Evolutionary conservation across 495 filamentous ascomycete species (phyloP).

Genomic region (Aspergillus nanangensis): DNA sequence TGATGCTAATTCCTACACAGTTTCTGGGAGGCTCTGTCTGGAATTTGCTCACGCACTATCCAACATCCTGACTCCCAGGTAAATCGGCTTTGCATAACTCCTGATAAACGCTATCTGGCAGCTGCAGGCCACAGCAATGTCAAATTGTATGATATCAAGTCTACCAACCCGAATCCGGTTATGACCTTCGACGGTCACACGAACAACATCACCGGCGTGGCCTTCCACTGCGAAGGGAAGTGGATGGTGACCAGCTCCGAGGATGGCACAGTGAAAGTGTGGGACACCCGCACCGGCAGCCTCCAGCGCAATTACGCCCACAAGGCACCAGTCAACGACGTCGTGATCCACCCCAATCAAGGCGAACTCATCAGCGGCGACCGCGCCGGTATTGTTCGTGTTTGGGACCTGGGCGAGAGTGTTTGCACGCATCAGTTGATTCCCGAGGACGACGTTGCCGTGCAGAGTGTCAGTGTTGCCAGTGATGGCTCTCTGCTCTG

Average conservation of each 20-base stretch:
- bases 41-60: slow-evolving; percentile 95
- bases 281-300: slow-evolving; percentile 86
- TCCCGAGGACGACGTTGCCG: slow-evolving; percentile 89
- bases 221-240: slow-evolving; percentile 97
- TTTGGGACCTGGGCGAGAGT: slow-evolving; percentile 97
- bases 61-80: slow-evolving; percentile 98
- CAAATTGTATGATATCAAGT: slow-evolving; percentile 97
- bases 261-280: slow-evolving; percentile 96
- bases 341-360: slow-evolving; percentile 96
- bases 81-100: slow-evolving; percentile 96
- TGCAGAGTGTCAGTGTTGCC: slow-evolving; percentile 91
- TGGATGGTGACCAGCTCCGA: slow-evolving; percentile 99
- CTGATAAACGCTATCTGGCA: slow-evolving; percentile 93
- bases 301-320: slow-evolving; percentile 93
- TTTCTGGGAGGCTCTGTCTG: slow-evolving; percentile 97
- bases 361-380: slow-evolving; percentile 97
- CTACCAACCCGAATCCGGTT: slow-evolving; percentile 86
- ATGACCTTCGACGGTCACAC: slow-evolving; percentile 94
- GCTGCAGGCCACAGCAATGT: slow-evolving; percentile 92
- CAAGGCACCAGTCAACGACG: slow-evolving; percentile 81
- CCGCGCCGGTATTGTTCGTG: slow-evolving; percentile 82
- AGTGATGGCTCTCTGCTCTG: slow-evolving; percentile 93
- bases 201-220: slow-evolving; percentile 90
- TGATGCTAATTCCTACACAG: slow-evolving; percentile 35
- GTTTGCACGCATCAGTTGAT: slow-evolving; percentile 95